Percentiles rank a stretch among this genome's conserved stretches.
These are phyloP conservation scores for Xylariaceae sp. DNA, from an alignment of 2,329 filamentous ascomycete species.

Conservation along the genomic window DNA sequence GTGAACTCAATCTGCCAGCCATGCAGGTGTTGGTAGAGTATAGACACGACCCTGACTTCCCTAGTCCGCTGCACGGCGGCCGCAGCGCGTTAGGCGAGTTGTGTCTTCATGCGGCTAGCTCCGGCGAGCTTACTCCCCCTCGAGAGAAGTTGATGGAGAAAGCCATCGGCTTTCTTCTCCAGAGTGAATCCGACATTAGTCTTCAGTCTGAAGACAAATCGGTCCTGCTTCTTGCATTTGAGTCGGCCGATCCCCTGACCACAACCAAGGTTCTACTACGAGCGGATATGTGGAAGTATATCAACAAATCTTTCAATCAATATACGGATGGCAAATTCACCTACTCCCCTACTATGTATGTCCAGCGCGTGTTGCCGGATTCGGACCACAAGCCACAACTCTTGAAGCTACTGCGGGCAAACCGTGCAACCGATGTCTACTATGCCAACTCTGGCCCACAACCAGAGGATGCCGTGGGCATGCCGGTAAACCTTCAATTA, in stretches of 20 bases:
- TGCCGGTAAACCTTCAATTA: constrained; percentile 53
- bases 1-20: constrained; percentile 59
- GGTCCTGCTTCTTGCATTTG: constrained; percentile 61
- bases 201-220: constrained; percentile 62
- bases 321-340: constrained; percentile 56
- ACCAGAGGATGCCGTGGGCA: constrained; percentile 54
- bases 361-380: constrained; percentile 48
- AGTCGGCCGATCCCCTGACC: constrained; percentile 56
- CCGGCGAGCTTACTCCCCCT: constrained; percentile 46
- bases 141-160: constrained; percentile 59
- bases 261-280: constrained; percentile 63
- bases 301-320: constrained; percentile 63
- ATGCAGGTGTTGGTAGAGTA: constrained; percentile 60
- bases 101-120: constrained; percentile 58
- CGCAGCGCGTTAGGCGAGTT: constrained; percentile 66
- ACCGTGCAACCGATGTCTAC: constrained; percentile 56
- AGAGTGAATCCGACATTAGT: constrained; percentile 58
- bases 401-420: constrained; percentile 52
- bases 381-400: constrained; percentile 47
- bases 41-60: constrained; percentile 67
- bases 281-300: constrained; percentile 64
- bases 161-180: constrained; percentile 58
- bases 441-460: constrained; percentile 58
- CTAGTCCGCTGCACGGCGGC: constrained; percentile 63
- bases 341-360: constrained; percentile 69